Evolutionary conservation across 2,329 filamentous ascomycete genomes (phyloP).

Genomic region (Cytospora piceicola): DNA sequence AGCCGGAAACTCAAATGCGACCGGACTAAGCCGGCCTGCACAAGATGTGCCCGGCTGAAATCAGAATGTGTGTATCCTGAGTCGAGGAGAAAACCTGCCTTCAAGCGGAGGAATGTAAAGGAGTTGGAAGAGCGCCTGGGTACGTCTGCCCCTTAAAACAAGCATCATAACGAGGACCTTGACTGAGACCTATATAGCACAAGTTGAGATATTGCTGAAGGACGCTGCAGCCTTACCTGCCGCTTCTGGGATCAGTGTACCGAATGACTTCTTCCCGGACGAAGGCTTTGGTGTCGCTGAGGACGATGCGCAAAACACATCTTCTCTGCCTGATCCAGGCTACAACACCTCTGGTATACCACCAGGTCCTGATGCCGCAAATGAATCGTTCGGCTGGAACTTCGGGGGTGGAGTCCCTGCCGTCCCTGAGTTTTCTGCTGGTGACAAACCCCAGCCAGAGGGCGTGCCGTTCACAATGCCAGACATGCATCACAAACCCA

Average conservation of each 20-base stretch:
- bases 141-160: conserved; percentile 45
- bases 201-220: conserved; percentile 81
- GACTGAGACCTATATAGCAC: conserved; percentile 54
- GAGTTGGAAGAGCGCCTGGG: conserved; percentile 85
- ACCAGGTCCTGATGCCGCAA: conserved; percentile 6
- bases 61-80: conserved; percentile 88
- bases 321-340: background rate
- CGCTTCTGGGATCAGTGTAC: conserved; percentile 32
- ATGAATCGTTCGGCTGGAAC: conserved; percentile 13
- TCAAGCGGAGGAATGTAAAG: conserved; percentile 88
- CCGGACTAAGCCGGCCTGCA: conserved; percentile 76
- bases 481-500: conserved; percentile 11
- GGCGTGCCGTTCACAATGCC: conserved; percentile 1
- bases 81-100: conserved; percentile 83
- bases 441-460: background rate
- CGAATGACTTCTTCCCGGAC: conserved; percentile 30
- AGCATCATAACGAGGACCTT: conserved; percentile 14
- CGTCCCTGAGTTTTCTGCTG: background rate
- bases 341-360: background rate
- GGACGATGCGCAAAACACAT: conserved; percentile 30
- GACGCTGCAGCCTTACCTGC: conserved; percentile 52
- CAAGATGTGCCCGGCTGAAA: conserved; percentile 74
- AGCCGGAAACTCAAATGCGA: conserved; percentile 88
- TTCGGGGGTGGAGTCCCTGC: conserved; percentile 7
- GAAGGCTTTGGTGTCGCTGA: conserved; percentile 35